These are phyloP conservation scores for Schoenoplectus tabernaemontani DNA, from an alignment of 202 grass and related monocot species.

Conservation along the genomic window DNA sequence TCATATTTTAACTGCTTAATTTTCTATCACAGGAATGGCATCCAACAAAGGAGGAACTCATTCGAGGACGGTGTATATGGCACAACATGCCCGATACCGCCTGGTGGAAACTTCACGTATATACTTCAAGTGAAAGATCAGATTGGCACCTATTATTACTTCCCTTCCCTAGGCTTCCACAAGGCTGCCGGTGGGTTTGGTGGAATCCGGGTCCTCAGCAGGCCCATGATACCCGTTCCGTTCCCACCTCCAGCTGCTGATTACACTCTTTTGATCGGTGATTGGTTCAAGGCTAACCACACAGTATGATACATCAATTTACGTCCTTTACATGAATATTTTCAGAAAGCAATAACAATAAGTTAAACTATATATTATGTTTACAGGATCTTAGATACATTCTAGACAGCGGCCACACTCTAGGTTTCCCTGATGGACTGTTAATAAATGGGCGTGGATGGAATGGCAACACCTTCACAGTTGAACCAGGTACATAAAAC, in stretches of 20 bases:
- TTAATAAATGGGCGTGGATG: slow-evolving; percentile 57
- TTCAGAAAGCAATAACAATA: background rate
- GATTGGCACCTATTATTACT: slow-evolving; percentile 94
- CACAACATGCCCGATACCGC: slow-evolving; percentile 87
- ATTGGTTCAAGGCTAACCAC: slow-evolving; percentile 92
- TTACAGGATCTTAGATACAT: slow-evolving; percentile 54
- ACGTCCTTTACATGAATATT: background rate
- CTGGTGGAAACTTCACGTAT: slow-evolving; percentile 80
- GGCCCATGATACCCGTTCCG: slow-evolving; percentile 69
- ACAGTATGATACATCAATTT: slow-evolving; percentile 27
- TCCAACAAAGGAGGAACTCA: slow-evolving; percentile 85
- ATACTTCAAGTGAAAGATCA: slow-evolving; percentile 83
- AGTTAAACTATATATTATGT: background rate
- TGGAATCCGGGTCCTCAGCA: slow-evolving; percentile 64
- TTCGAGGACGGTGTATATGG: slow-evolving; percentile 80
- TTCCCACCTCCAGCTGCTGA: slow-evolving; percentile 79
- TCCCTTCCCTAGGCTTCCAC: slow-evolving; percentile 86
- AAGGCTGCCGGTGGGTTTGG: slow-evolving; percentile 86
- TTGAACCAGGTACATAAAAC: slow-evolving; percentile 35
- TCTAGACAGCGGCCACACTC: slow-evolving; percentile 51
- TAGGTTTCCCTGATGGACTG: slow-evolving; percentile 57
- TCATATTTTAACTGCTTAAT: background rate
- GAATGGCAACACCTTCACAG: slow-evolving; percentile 62
- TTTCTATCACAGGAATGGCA: slow-evolving; percentile 49
- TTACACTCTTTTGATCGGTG: slow-evolving; percentile 61